A percentile compares a stretch with the other conserved stretches of the same genome.
Conservation (phyloP, 352 stramenopile genomes). For the Globisporangium radiosum region DNA sequence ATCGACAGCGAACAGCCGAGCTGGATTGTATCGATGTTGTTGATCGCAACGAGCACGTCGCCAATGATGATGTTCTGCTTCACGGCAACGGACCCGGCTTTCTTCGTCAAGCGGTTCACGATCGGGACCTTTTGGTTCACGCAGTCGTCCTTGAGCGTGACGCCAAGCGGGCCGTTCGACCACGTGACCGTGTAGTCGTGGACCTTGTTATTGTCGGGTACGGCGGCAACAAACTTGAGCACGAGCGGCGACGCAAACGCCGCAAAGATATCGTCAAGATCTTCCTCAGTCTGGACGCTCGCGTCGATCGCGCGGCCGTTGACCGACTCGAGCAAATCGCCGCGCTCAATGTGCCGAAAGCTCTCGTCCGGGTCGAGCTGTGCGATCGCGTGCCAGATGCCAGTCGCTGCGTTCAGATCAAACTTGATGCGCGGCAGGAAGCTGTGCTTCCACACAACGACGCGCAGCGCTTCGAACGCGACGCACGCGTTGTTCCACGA, state of each 20-base stretch:
- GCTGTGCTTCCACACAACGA: slow-evolving; percentile 87
- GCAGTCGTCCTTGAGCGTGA: slow-evolving; percentile 84
- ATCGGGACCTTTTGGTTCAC: slow-evolving; percentile 82
- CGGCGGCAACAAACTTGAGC: slow-evolving; percentile 70
- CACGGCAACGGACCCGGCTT: slow-evolving; percentile 75
- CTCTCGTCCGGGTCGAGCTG: slow-evolving; percentile 76
- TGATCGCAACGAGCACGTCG: slow-evolving; percentile 81
- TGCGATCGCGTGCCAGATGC: slow-evolving; percentile 60
- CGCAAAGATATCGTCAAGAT: slow-evolving; percentile 68
- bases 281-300: slow-evolving; percentile 47
- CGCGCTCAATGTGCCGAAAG: slow-evolving; percentile 65
- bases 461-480: slow-evolving; percentile 63
- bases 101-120: slow-evolving; percentile 83
- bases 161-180: slow-evolving; percentile 79
- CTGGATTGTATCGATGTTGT: slow-evolving; percentile 88
- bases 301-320: slow-evolving; percentile 70
- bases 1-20: slow-evolving; percentile 82
- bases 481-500: slow-evolving; percentile 81
- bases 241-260: slow-evolving; percentile 72
- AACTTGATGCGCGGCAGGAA: slow-evolving; percentile 73
- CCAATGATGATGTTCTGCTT: slow-evolving; percentile 88
- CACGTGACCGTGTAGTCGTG: slow-evolving; percentile 85
- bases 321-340: slow-evolving; percentile 67
- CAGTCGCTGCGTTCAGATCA: slow-evolving; percentile 25
- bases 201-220: slow-evolving; percentile 56